Percentiles rank a stretch among this genome's conserved stretches.
Evolutionary conservation across 2,329 filamentous ascomycete genomes (phyloP).

Genomic region (Pyrenochaeta sp.): DNA sequence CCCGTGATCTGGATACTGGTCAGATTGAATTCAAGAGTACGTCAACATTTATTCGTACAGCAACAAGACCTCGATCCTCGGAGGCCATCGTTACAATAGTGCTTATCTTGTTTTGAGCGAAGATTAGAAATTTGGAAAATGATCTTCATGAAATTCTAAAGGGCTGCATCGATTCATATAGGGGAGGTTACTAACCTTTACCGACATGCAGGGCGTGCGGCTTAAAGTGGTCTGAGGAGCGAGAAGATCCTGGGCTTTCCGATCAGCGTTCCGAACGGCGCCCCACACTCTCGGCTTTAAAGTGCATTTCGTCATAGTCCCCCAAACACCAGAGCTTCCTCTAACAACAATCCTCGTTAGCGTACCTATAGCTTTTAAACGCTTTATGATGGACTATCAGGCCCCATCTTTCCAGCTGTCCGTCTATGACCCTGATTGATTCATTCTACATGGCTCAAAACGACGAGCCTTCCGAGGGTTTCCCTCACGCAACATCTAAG

Average conservation of each 20-base stretch:
- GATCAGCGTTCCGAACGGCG: conserved; percentile 7
- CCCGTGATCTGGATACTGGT: conserved; percentile 40
- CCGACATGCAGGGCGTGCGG: neutral
- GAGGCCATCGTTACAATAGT: conserved; percentile 12
- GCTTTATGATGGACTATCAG: neutral
- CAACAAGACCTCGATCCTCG: conserved; percentile 31
- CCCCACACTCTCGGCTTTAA: conserved; percentile 8
- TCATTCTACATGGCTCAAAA: neutral
- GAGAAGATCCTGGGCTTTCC: conserved; percentile 9
- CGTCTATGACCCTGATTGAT: neutral
- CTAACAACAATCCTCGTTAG: neutral
- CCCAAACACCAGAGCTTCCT: neutral
- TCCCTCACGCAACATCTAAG: conserved; percentile 17
- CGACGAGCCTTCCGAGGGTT: conserved; percentile 12
- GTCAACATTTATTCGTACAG: conserved; percentile 22
- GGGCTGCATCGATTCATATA: neutral
- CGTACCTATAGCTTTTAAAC: neutral
- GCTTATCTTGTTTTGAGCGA: neutral
- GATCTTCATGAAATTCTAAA: neutral
- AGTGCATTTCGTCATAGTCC: conserved; percentile 8
- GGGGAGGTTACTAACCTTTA: conserved; percentile 6
- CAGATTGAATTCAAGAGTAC: neutral
- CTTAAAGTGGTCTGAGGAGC: conserved; percentile 3
- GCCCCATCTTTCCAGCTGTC: neutral
- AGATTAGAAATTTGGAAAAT: neutral